A percentile compares a stretch with the other conserved stretches of the same genome.
These are phyloP conservation scores for Aphanomyces astaci DNA, from an alignment of 352 stramenopile species.

Conservation along the genomic window DNA sequence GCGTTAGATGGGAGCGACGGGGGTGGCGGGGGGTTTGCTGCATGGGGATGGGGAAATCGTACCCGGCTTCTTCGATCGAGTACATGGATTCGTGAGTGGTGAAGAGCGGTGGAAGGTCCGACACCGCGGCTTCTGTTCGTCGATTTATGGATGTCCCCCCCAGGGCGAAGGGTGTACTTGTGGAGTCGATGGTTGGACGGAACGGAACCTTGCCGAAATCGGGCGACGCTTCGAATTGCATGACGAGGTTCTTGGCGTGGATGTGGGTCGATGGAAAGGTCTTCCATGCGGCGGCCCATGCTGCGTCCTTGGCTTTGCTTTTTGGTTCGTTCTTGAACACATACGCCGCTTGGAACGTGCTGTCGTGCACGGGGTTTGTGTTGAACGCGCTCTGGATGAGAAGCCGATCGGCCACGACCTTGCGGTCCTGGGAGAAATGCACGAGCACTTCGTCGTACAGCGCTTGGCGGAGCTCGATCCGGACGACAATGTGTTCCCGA, in stretches of 20 bases:
- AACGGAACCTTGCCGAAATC: background rate
- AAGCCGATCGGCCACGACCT: slow-evolving; percentile 3
- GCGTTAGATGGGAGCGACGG: background rate
- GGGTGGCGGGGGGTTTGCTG: background rate
- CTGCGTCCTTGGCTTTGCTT: slow-evolving; percentile 9
- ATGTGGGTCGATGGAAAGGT: background rate
- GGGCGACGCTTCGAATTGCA: background rate
- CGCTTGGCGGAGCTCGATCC: slow-evolving; percentile 14
- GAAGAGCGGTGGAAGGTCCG: background rate
- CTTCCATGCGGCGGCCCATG: slow-evolving; percentile 11
- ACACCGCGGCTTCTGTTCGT: background rate
- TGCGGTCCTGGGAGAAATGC: background rate
- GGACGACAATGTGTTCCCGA: background rate
- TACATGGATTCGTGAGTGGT: background rate
- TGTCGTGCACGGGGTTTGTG: background rate
- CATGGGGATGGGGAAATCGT: background rate
- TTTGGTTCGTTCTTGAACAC: slow-evolving; percentile 11
- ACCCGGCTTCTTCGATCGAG: background rate
- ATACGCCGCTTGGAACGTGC: background rate
- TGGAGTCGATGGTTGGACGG: background rate
- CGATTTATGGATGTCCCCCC: background rate
- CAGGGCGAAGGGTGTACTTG: too few species aligned
- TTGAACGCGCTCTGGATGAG: slow-evolving; percentile 8
- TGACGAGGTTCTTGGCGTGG: slow-evolving; percentile 14
- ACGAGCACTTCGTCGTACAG: slow-evolving; percentile 13